phyloP scores from a whole-genome alignment of 805 yeast species.

The Spathaspora hagerdaliae region DNA sequence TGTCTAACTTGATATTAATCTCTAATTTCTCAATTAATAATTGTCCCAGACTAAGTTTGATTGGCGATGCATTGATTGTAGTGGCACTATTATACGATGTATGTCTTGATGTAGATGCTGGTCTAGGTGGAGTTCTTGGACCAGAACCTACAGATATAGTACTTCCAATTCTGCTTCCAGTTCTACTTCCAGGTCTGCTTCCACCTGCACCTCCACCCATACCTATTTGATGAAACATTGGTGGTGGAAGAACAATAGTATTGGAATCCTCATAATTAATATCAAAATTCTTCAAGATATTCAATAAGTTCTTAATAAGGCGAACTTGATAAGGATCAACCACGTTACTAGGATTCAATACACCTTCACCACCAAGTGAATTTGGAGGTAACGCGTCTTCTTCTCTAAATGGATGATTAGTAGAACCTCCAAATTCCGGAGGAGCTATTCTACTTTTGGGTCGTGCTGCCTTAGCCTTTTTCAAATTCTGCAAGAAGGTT shows the following conservation, averaged over 20 bases:
- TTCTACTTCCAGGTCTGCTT: neutral
- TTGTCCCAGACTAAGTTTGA: constrained; percentile 36
- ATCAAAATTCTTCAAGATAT: constrained; percentile 37
- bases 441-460: constrained; percentile 1
- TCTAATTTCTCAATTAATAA: constrained; percentile 41
- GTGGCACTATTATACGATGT: neutral
- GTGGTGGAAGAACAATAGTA: neutral
- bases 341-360: neutral
- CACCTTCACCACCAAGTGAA: neutral
- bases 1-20: constrained; percentile 38
- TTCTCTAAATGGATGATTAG: neutral
- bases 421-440: neutral
- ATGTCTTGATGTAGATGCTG: neutral
- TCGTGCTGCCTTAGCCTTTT: constrained; percentile 2
- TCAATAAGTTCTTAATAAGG: constrained; percentile 29
- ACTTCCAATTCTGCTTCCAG: neutral
- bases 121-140: neutral
- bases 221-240: neutral
- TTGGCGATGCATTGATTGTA: constrained; percentile 28
- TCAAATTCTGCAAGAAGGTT: constrained; percentile 10
- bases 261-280: constrained; percentile 8
- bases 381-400: neutral
- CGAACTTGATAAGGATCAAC: constrained; percentile 26
- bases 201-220: neutral
- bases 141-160: neutral